These are phyloP conservation scores for Zea luxurians DNA, from an alignment of 176 grass and related monocot species.

Conservation along the genomic window DNA sequence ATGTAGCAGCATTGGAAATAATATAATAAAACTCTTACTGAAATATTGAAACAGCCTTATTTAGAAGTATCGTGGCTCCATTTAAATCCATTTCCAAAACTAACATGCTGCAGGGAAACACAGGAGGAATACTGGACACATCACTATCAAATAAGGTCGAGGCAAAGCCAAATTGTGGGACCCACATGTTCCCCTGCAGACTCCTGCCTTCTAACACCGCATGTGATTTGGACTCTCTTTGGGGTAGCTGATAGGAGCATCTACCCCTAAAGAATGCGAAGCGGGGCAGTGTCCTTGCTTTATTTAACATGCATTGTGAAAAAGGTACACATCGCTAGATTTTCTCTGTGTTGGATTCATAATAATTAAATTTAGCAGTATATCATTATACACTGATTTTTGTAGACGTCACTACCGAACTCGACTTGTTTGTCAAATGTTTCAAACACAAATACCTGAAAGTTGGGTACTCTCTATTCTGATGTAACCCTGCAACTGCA, in stretches of 20 bases:
- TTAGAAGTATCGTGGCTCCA: too few relatives aligned
- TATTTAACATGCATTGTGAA: background rate
- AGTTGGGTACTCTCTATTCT: background rate
- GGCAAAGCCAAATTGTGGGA: slow-evolving; percentile 52
- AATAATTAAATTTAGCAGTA: background rate
- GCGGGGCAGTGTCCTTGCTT: background rate
- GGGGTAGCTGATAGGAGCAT: slow-evolving; percentile 31
- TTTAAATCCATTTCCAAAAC: background rate
- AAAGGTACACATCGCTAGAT: background rate
- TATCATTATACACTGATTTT: background rate
- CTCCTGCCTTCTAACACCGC: slow-evolving; percentile 45
- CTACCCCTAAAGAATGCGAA: slow-evolving; percentile 16
- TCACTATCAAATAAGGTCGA: slow-evolving; percentile 42
- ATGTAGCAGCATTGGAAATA: too few relatives aligned
- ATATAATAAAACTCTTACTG: too few relatives aligned
- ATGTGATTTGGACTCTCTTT: slow-evolving; percentile 58
- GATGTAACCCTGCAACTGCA: background rate
- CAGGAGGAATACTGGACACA: background rate
- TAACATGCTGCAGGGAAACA: background rate
- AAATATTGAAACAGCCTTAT: too few relatives aligned
- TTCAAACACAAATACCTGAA: background rate
- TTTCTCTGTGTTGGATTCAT: slow-evolving; percentile 26
- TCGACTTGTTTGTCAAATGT: too few relatives aligned
- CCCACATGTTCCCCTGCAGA: slow-evolving; percentile 54
- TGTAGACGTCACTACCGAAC: background rate